Evolutionary conservation across 176 grass and related monocot genomes (phyloP).

Genomic region (Leersia perrieri): DNA sequence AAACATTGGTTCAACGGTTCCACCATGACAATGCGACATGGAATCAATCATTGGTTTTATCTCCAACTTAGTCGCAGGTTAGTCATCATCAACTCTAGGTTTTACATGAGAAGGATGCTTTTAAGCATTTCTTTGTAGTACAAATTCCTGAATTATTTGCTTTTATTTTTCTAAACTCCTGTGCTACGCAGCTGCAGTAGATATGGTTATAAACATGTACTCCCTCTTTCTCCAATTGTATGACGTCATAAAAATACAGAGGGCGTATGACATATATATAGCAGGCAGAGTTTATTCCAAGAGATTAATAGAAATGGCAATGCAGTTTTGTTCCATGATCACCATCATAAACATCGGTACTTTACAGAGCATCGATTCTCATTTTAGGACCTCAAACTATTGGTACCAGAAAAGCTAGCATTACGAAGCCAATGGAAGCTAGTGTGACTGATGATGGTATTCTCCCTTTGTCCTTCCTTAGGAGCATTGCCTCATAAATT

Average conservation of each 20-base stretch:
- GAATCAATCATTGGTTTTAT: background rate
- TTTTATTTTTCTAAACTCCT: no score
- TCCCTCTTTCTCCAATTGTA: no score
- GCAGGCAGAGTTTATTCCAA: background rate
- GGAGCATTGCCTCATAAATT: conserved; percentile 61
- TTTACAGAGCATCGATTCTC: background rate
- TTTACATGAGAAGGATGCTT: background rate
- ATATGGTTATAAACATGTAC: background rate
- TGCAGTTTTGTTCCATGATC: background rate
- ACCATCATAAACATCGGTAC: background rate
- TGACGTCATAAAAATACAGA: no score
- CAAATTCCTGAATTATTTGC: no score
- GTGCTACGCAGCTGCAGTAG: background rate
- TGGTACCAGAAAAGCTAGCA: conserved; percentile 8
- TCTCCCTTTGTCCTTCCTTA: conserved; percentile 53
- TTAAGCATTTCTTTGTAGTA: background rate
- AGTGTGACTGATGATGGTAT: conserved; percentile 40
- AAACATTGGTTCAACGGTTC: no score
- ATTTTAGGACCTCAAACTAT: conserved; percentile 23
- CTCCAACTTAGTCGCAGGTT: background rate
- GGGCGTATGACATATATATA: background rate
- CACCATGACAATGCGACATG: background rate
- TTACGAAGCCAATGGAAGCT: conserved; percentile 27
- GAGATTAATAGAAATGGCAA: background rate
- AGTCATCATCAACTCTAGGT: background rate